These are phyloP conservation scores for Zymoseptoria passerinii DNA, from an alignment of 2,329 filamentous ascomycete genomes.

Conservation along the genomic window DNA sequence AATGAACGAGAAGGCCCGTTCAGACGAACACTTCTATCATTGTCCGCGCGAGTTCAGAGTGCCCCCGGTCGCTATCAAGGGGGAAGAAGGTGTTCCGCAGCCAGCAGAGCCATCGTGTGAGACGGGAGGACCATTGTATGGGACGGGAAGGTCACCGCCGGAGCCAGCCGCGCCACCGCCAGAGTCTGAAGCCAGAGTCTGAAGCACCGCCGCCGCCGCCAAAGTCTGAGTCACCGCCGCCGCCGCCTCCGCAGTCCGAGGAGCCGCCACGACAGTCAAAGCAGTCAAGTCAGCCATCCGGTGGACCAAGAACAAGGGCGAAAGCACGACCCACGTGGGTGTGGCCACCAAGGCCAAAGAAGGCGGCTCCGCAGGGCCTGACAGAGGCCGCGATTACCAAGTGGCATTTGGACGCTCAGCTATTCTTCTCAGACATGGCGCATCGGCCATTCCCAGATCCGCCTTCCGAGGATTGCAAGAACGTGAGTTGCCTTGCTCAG, in stretches of 20 bases:
- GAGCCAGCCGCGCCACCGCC: neutral
- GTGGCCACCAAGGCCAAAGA: neutral
- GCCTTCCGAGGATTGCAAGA: conserved; percentile 33
- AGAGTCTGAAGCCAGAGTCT: neutral
- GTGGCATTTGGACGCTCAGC: neutral
- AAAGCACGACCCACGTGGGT: neutral
- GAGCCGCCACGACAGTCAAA: neutral
- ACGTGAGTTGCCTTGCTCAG: neutral
- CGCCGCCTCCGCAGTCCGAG: neutral
- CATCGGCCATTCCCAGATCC: conserved; percentile 16
- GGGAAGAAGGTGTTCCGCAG: neutral
- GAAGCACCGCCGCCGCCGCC: neutral
- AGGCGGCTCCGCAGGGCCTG: neutral
- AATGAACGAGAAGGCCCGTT: neutral
- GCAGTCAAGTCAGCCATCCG: neutral
- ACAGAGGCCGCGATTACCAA: neutral
- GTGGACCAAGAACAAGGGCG: neutral
- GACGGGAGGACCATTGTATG: neutral
- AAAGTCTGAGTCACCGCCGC: neutral
- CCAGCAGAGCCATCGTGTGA: neutral
- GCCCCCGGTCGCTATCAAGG: neutral
- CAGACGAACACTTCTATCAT: neutral
- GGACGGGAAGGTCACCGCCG: neutral
- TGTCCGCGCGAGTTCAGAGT: neutral
- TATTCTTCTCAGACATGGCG: conserved; percentile 13